Evolutionary conservation across 495 filamentous ascomycete genomes (phyloP).

Genomic region (Hyphodiscus hymeniophilus): DNA sequence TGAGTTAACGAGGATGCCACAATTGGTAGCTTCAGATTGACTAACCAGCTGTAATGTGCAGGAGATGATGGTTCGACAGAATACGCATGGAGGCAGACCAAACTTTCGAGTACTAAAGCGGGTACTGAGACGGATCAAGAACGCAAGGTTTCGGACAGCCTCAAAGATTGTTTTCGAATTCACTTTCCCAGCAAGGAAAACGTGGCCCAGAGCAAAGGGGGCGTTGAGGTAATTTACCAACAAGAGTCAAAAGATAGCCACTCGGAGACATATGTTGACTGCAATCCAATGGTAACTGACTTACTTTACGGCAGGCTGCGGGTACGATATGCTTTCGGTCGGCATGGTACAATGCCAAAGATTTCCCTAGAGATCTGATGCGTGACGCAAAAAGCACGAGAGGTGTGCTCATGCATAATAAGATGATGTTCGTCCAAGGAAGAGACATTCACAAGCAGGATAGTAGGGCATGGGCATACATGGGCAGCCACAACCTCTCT

Average conservation of each 20-base stretch:
- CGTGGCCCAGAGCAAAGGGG: slow-evolving; percentile 53
- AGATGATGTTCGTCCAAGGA: slow-evolving; percentile 64
- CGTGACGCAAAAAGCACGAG: slow-evolving; percentile 62
- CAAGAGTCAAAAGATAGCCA: too few relatives aligned
- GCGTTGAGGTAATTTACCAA: slow-evolving; percentile 31
- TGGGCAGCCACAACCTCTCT: slow-evolving; percentile 88
- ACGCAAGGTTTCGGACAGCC: slow-evolving; percentile 23
- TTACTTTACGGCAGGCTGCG: slow-evolving; percentile 27
- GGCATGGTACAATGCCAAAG: slow-evolving; percentile 54
- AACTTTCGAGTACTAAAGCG: slow-evolving; percentile 25
- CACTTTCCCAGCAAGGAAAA: slow-evolving; percentile 80
- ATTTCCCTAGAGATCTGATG: slow-evolving; percentile 63
- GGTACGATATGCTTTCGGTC: slow-evolving; percentile 76
- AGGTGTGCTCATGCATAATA: slow-evolving; percentile 82
- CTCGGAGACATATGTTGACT: too few relatives aligned
- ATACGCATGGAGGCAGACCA: slow-evolving; percentile 37
- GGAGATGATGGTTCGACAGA: slow-evolving; percentile 50
- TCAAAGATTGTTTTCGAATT: slow-evolving; percentile 53
- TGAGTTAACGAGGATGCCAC: slow-evolving; percentile 13
- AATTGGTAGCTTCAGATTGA: neutral
- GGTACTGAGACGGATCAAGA: slow-evolving; percentile 22
- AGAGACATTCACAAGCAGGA: slow-evolving; percentile 1
- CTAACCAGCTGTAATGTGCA: slow-evolving; percentile 7
- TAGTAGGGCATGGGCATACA: slow-evolving; percentile 61
- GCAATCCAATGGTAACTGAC: neutral